Evolutionary conservation across 2,329 filamentous ascomycete genomes (phyloP), one percentile per base, ranked within the genome.

Genomic region (Ceratocystis papillata): DNA sequence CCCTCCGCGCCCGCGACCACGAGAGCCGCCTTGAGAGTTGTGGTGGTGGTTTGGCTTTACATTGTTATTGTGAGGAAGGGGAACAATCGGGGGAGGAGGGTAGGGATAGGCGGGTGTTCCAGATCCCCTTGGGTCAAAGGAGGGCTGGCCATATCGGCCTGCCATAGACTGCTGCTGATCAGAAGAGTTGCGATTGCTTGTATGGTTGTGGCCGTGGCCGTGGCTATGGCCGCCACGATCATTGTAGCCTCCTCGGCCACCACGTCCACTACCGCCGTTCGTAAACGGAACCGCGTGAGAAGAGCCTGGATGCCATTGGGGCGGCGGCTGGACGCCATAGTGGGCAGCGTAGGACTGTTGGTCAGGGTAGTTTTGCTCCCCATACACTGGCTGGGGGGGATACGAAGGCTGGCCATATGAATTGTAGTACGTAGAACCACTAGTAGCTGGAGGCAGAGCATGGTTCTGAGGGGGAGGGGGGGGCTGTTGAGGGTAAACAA

Each of bases 321-420:
- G 73, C 50, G 74, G 73, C 55, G 75, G 73, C 50, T 74, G 74
- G 8, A 71, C 71, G 62, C 74, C 74, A 69, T 78, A 78, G 3
- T 74, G 73, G 45, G 73, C 71, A 10, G 69, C 69, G 46, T 77
- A 77, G 45, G 62, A n/a, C 45, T 44, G 33, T 33, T 66, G 73
- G 59, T 73, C 71, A n/a, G 69, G 69, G 53, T 77, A 77, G 53
- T 73, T 73, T 64, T 76, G 76, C 55, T 76, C 72, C 12, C 73
- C 74, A 68, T 81, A 81, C 15, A 76, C 73, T 46, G 78, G 75
- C 64, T 78, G 78, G 68, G 79, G 79, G 12, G 75, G 71, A 67
- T 77, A 77, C 64, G 78, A 76, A 28, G 76, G 67, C 48, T 68
- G 67, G 41, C 46, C 63, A 57, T 68, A 68, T 4, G 67, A 53